Conservation (phyloP, 2,329 filamentous ascomycete species). For the Didymella keratinophila region DNA sequence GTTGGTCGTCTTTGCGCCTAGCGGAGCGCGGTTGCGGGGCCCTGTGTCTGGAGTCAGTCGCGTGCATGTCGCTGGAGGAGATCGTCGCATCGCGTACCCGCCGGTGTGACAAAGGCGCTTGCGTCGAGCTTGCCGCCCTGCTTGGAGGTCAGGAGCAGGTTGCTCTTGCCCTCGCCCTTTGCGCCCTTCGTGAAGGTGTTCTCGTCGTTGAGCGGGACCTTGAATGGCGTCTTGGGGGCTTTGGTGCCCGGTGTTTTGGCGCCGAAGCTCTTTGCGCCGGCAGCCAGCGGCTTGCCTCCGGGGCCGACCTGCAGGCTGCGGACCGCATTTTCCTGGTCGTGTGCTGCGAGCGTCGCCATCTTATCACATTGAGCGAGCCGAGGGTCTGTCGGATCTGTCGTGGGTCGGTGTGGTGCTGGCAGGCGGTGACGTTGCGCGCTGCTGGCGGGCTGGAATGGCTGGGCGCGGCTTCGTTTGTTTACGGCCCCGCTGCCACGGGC, state of each 20-base stretch:
- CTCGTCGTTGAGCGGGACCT: conserved; percentile 81
- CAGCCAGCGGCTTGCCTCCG: conserved; percentile 73
- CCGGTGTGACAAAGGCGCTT: conserved; percentile 78
- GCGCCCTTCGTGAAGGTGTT: conserved; percentile 70
- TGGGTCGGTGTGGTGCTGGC: conserved; percentile 23
- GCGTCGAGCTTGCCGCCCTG: conserved; percentile 63
- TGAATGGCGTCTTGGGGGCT: conserved; percentile 83
- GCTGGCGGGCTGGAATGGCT: conserved; percentile 1
- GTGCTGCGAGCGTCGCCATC: conserved; percentile 74
- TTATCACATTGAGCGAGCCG: conserved; percentile 45
- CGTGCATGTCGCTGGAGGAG: neutral
- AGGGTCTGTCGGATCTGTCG: conserved; percentile 38
- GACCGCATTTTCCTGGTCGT: conserved; percentile 88
- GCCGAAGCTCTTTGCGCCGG: too few species aligned
- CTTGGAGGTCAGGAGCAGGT: conserved; percentile 55
- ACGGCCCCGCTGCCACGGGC: conserved; percentile 40
- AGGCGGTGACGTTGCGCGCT: conserved; percentile 15
- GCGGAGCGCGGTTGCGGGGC: conserved; percentile 75
- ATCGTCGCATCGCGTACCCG: conserved; percentile 62
- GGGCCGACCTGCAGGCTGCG: conserved; percentile 75
- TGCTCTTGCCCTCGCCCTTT: neutral
- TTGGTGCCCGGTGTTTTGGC: conserved; percentile 82
- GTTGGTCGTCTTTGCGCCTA: conserved; percentile 97
- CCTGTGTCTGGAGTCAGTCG: conserved; percentile 52
- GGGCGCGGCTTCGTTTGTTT: conserved; percentile 36